phyloP scores from a whole-genome alignment of 148 eudicot genomes.

The Amaranthus hypochondriacus region DNA sequence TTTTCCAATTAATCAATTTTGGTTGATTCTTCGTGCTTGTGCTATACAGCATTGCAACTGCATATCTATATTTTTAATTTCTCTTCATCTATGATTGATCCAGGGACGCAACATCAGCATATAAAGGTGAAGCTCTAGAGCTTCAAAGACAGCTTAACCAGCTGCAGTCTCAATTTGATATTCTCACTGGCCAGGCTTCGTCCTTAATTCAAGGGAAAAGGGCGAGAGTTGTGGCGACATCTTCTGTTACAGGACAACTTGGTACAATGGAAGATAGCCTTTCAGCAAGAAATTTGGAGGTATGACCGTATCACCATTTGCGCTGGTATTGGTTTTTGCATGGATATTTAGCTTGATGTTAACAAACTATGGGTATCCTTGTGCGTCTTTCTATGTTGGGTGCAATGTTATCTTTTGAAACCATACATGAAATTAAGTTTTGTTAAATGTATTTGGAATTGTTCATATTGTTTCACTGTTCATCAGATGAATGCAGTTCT shows the following conservation, averaged over 20 bases:
- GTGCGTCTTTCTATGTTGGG: background rate
- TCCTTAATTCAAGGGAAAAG: conserved; percentile 86
- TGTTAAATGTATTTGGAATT: conserved; percentile 10
- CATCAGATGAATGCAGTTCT: conserved; percentile 95
- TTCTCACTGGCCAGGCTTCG: conserved; percentile 88
- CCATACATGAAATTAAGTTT: background rate
- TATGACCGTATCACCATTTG: conserved; percentile 31
- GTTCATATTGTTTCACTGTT: conserved; percentile 31
- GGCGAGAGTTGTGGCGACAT: conserved; percentile 82
- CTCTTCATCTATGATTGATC: background rate
- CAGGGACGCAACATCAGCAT: conserved; percentile 83
- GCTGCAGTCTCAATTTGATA: conserved; percentile 82
- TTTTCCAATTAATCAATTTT: background rate
- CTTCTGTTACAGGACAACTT: conserved; percentile 78
- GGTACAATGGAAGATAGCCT: conserved; percentile 74
- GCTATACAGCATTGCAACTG: background rate
- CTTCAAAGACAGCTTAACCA: conserved; percentile 85
- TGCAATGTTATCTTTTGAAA: background rate
- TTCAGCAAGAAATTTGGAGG: conserved; percentile 91
- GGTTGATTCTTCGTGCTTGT: background rate
- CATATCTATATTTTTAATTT: background rate
- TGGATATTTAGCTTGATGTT: background rate
- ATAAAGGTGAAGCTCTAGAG: conserved; percentile 75
- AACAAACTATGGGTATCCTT: background rate
- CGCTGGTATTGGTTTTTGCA: background rate